Percentiles rank a stretch among this genome's conserved stretches.
Conservation (phyloP, 495 filamentous ascomycete genomes). For the Lasiosphaeria hispida region DNA sequence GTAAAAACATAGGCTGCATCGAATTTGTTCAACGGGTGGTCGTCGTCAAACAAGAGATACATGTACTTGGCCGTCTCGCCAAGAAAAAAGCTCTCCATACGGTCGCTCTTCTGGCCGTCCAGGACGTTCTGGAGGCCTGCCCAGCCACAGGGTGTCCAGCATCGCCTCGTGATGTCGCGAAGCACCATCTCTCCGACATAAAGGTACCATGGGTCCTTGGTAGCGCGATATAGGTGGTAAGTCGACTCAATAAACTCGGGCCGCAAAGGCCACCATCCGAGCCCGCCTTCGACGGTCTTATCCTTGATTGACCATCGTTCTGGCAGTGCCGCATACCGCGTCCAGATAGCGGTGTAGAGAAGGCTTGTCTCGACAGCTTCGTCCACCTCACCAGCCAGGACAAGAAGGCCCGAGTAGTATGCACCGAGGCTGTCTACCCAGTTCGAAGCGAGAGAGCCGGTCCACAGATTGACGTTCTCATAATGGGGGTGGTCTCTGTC, state of each 20-base stretch:
- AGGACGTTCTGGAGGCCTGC: slow-evolving; percentile 91
- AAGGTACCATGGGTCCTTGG: slow-evolving; percentile 94
- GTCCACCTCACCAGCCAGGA: slow-evolving; percentile 80
- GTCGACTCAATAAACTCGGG: slow-evolving; percentile 97
- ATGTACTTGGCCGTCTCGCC: slow-evolving; percentile 96
- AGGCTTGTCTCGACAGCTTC: slow-evolving; percentile 88
- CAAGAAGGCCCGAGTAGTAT: slow-evolving; percentile 90
- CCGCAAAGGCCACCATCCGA: slow-evolving; percentile 91
- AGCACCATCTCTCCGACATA: slow-evolving; percentile 94
- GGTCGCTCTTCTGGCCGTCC: slow-evolving; percentile 83
- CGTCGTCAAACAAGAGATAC: slow-evolving; percentile 79
- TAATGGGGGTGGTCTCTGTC: slow-evolving; percentile 77
- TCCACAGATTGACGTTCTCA: slow-evolving; percentile 82
- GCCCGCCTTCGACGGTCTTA: slow-evolving; percentile 79
- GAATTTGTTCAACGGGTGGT: slow-evolving; percentile 81
- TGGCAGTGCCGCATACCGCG: slow-evolving; percentile 83
- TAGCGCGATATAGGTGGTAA: slow-evolving; percentile 88
- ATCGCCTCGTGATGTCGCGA: slow-evolving; percentile 81
- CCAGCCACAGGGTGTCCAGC: slow-evolving; percentile 94
- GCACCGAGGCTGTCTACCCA: slow-evolving; percentile 96
- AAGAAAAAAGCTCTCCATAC: slow-evolving; percentile 99
- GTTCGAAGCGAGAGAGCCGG: slow-evolving; percentile 72
- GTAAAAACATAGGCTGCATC: slow-evolving; percentile 90
- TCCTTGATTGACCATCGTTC: slow-evolving; percentile 88
- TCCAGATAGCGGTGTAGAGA: slow-evolving; percentile 90